Percentiles rank a stretch among this genome's conserved stretches.
Evolutionary conservation across 192 early-diverging fungal genomes (phyloP).

Genomic region (Linderina pennispora): DNA sequence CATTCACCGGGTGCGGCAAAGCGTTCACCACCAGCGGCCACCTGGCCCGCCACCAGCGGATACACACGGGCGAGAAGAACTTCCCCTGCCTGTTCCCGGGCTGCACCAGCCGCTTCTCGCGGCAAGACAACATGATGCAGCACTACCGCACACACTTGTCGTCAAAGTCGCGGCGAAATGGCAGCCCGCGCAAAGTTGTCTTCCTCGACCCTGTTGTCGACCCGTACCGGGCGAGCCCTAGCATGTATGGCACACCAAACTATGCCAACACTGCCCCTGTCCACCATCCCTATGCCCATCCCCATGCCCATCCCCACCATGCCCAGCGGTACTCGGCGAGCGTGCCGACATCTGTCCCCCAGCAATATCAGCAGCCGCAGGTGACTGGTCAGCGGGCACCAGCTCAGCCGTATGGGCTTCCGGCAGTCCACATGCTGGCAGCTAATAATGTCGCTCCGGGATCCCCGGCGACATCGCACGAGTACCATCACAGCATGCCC

Average conservation of each 20-base stretch:
- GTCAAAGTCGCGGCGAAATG: constrained; percentile 51
- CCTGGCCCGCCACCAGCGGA: constrained; percentile 70
- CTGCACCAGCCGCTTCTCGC: constrained; percentile 67
- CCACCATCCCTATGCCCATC: constrained; percentile 21
- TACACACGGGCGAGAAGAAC: constrained; percentile 81
- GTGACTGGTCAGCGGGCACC: constrained; percentile 1
- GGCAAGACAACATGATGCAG: constrained; percentile 86
- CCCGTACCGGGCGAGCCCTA: constrained; percentile 17
- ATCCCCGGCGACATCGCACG: constrained; percentile 5
- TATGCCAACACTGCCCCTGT: constrained; percentile 28
- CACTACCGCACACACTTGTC: constrained; percentile 79
- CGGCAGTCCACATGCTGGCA: constrained; percentile 20
- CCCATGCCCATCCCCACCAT: not conserved
- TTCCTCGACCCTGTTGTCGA: constrained; percentile 22
- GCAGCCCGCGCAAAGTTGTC: constrained; percentile 21
- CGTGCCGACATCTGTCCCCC: too few species aligned
- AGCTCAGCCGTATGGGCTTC: constrained; percentile 22
- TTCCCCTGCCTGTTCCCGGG: constrained; percentile 62
- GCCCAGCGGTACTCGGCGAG: constrained; percentile 4
- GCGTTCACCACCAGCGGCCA: constrained; percentile 84
- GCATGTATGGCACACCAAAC: constrained; percentile 24
- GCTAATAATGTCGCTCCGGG: constrained; percentile 4
- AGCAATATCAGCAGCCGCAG: constrained; percentile 10
- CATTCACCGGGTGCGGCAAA: constrained; percentile 59
- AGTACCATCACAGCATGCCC: constrained; percentile 5